Base-by-base conservation (phyloP, 2,329 filamentous ascomycete species). In the Aspergillus niger region DNA sequence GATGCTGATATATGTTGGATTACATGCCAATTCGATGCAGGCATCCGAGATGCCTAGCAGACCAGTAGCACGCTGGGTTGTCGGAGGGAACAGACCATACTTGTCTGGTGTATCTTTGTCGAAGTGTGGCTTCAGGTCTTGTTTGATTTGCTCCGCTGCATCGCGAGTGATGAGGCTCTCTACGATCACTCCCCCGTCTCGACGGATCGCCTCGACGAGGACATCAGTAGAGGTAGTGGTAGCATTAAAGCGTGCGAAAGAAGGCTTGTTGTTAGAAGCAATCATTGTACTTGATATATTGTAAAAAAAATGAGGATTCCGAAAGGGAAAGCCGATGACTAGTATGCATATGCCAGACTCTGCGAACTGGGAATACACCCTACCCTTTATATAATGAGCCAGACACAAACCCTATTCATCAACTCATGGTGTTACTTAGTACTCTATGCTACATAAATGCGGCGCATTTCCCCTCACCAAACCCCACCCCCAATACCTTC, bases 51-150 rank as follows among this genome's bases (percentile, higher is more conserved):
- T 69, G 3, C 67, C 74, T 13, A 80, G 61, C 17, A 80, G 60
- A 2, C 78, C 77, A 1, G 74, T 74, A 0, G 78, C 78, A 20
- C 78, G 70, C 60, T 78, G 74, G 0, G 75, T 79, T 0, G 76
- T 79, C 2, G 62, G 58, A 2, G 77, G 77, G 44, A 79, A 79
- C 68, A 79, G 79, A 6, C 77, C 77, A 20, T 71, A 74, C 30
- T 69, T 65, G 62, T 79, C 77, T 15, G 69, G 67, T 1, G 62
- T 64, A 61, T 79, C 76, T 3, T 67, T 66, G 57, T 78, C 76
- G 36, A 78, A 79, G 41, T 72, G 63, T 0, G 77, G 71, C 32
- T 74, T 74, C 7, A 79, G 71, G 17, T 80, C 78, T 5, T 58
- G 30, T n/a, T 71, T 72, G 48, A 80, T 76, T 50, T 76, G 71